phyloP scores from a whole-genome alignment of 306 rosid genomes.

The Astragalus membranaceus region DNA sequence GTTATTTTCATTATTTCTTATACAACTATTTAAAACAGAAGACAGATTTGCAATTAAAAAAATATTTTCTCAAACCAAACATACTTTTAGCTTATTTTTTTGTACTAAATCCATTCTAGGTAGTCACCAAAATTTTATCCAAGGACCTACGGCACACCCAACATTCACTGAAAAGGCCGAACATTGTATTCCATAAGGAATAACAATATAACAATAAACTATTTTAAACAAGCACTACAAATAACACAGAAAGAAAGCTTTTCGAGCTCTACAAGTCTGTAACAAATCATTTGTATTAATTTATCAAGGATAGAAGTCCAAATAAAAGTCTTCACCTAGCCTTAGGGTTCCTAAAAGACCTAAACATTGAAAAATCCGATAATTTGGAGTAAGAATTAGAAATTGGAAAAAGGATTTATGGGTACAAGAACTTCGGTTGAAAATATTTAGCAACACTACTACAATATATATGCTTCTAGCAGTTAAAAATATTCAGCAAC shows the following conservation, averaged over 20 bases:
- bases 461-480: no score
- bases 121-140: not conserved
- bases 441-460: not conserved
- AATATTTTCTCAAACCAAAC: no score
- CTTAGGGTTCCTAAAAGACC: not conserved
- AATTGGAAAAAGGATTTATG: not conserved
- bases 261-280: not conserved
- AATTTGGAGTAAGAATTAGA: not conserved
- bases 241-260: not conserved
- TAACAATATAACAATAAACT: not conserved
- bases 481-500: not conserved
- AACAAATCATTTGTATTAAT: not conserved
- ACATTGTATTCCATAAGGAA: no score
- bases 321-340: not conserved
- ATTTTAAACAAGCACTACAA: not conserved
- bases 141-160: not conserved
- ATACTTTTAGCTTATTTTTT: not conserved
- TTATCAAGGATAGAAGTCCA: not conserved
- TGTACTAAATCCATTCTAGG: not conserved
- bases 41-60: no score
- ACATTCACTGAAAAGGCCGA: no score
- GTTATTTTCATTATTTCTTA: no score
- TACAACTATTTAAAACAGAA: no score
- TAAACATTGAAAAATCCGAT: not conserved
- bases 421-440: not conserved